Evolutionary conservation across 2,329 filamentous ascomycete species (phyloP), one percentile per base, ranked within the genome.

Genomic region (Colletotrichum abscissum): DNA sequence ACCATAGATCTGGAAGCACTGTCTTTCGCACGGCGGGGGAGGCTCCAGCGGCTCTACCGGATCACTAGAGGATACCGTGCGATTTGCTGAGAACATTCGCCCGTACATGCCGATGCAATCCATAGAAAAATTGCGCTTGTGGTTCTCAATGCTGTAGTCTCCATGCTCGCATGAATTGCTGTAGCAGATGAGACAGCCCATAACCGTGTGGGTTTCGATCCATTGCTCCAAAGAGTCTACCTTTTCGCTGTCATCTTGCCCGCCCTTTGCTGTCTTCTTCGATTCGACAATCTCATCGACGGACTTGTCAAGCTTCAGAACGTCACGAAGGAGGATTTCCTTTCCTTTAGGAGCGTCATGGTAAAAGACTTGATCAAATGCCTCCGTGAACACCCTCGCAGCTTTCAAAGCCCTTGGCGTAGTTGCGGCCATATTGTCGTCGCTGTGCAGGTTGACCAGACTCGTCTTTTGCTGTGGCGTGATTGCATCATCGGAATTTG

Each of bases 121-220:
- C n/a, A 90, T 82, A 3, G 88, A 89, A 76, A 90, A 88, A 3
- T 85, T 87, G 42, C 87, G 84, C 76, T 89, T 88, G 72, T 88
- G 78, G 58, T 86, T 85, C 59, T 87, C 86, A 7, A 81, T 79
- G 67, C 89, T 87, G 64, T 90, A 90, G 67, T 90, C 89, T 58
- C 89, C 89, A 74, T 91, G 89, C 76, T 91, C 89, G 72, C 89
- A 91, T 14, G 89, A 90, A 78, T 91, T 87, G 63, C 88, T 88
- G 76, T 86, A 88, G 79, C 89, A 91, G 64, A 90, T 86, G n/a
- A 90, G 80, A 76, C 89, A 91, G 14, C 87, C 88, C 19, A 91
- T 83, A 11, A 88, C 84, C 38, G 86, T 85, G 76, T 90, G 90
- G 1, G 88, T 90, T 62, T 87, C 87, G 28, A 91, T 78, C 46